Percentiles rank a stretch among this genome's conserved stretches.
Evolutionary conservation across 2,329 filamentous ascomycete genomes (phyloP).

Genomic region (Aaosphaeria pasadenensis): DNA sequence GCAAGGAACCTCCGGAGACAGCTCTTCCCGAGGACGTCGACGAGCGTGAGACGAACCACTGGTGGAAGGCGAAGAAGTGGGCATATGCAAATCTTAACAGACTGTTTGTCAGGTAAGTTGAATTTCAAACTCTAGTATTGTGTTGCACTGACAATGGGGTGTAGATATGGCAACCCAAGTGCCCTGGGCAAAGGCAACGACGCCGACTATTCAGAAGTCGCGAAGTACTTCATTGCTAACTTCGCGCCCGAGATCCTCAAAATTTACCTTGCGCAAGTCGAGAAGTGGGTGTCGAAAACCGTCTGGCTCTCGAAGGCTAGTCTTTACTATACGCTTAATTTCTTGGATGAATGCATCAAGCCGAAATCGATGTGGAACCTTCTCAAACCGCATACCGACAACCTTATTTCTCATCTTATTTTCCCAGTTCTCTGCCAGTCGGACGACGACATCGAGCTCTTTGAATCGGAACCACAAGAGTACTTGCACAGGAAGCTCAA

Average conservation of each 20-base stretch:
- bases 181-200: constrained; percentile 70
- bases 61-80: constrained; percentile 99
- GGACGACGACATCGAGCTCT: constrained; percentile 88
- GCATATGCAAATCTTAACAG: constrained; percentile 96
- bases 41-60: constrained; percentile 90
- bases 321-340: constrained; percentile 88
- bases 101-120: constrained; percentile 77
- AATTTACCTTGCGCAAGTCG: constrained; percentile 89
- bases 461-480: constrained; percentile 90
- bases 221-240: constrained; percentile 84
- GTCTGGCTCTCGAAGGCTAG: constrained; percentile 94
- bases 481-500: constrained; percentile 97
- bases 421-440: constrained; percentile 94
- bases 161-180: constrained; percentile 83
- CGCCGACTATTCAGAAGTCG: constrained; percentile 75
- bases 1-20: constrained; percentile 75
- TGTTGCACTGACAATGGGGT: not conserved
- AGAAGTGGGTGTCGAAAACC: constrained; percentile 95
- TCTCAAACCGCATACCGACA: constrained; percentile 89
- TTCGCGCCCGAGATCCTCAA: constrained; percentile 96
- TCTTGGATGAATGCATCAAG: constrained; percentile 94
- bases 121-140: not conserved
- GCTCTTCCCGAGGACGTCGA: constrained; percentile 77
- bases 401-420: constrained; percentile 87
- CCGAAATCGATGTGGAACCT: constrained; percentile 97